Evolutionary conservation across 257 asterid genomes (phyloP), one percentile per base, ranked within the genome.

Genomic region (Apocynum venetum): DNA sequence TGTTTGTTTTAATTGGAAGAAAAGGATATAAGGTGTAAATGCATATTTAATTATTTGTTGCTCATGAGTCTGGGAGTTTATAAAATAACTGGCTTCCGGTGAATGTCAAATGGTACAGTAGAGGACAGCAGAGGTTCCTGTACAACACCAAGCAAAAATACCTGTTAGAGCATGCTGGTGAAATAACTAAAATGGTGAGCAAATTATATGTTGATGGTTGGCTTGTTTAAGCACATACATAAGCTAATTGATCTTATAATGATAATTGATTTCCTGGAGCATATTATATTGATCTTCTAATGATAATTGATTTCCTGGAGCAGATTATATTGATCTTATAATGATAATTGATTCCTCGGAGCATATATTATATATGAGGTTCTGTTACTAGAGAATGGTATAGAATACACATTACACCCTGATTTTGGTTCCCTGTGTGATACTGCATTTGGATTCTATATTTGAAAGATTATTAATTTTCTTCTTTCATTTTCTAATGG

Each of bases 111-210:
- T 83, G 75, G 85, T 82, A 84, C 86, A 74, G 94, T 85, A 25
- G 91, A 76, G 63, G 94, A 93, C 78, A 93, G 84, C 75, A 72
- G 92, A 73, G 97, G 97, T 80, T 89, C 97, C 98, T 93, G 74
- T 82, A 84, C 11, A 74, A 80, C 69, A 79, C 66, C 75, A 79
- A 82, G 70, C 69, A 73, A 82, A 79, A 69, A 11, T 20, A 52
- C 67, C 35, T 63, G 56, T 44, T 67, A 64, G 60, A 20, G 19
- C 14, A 25, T 46, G 53, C 53, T 41, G 36, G 73, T 68, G 31
- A 43, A 66, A 68, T 19, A 68, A 41, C 51, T 41, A 17, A 67
- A 41, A 43, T 17, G 52, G 1, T 43, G 13, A 48, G 31, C 4
- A 7, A 66, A 66, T 14, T 71, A 35, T 25, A 25, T 25, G 31